Base-by-base conservation (phyloP, 768 basidiomycete species). In the Xerocomellus intermedius region DNA sequence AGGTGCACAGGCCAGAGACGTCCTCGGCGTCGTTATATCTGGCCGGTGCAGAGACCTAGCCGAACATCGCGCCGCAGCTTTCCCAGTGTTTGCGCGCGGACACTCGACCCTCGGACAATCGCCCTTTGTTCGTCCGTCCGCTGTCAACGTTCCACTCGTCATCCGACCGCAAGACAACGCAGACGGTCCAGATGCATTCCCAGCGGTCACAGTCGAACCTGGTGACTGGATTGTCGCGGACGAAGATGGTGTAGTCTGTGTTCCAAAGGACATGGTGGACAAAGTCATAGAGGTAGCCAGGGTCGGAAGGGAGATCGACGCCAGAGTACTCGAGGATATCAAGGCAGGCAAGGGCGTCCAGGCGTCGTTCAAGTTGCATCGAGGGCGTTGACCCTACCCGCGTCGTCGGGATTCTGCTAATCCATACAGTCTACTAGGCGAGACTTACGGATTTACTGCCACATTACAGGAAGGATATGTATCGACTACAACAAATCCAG, bases 151-250 rank as follows among this genome's bases (percentile, higher is more conserved):
- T 2, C 80, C 91, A 0, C 80, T 88, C 38, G 50, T 63, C 19
- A 79, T 87, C 17, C 69, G 69, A 22, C 60, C 69, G 0, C 64
- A 66, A 19, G 74, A 67, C 35, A 63, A 62, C 14, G 56, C 68
- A 33, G 72, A 67, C n/a, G 66, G 67, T 17, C 46, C 54, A 33
- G 74, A 75, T 33, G 64, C 66, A 9, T 84, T 89, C 61, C 80
- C 83, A 3, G 57, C 81, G 1, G 77, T 85, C 12, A 77, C 64
- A 3, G 78, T 96, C 7, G 66, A 81, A 17, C 87, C 94, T 2
- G 89, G 86, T 2, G 94, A 95, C 68, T 82, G 86, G 79, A 80
- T 96, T 45, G 69, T 94, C n/a, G 92, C 85, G 24, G 94, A 97
- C 69, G 80, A 84, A 53, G 90, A 97, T 66, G 94, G 95, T 2